Base-by-base conservation (phyloP, 495 filamentous ascomycete genomes). In the Tetracladium setigerum region DNA sequence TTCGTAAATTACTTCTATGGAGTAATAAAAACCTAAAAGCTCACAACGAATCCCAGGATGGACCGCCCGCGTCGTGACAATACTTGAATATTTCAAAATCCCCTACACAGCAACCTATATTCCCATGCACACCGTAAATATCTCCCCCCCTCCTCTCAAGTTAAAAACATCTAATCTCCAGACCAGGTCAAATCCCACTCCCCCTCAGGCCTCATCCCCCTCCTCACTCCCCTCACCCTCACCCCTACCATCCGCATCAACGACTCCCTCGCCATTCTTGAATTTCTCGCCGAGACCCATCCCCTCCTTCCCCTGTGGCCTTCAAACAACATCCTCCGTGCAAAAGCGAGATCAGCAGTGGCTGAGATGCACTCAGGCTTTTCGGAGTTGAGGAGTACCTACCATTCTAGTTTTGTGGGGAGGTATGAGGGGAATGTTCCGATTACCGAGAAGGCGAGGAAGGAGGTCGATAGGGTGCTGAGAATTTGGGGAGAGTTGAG, bases 311-410 rank as follows among this genome's bases (percentile, higher is more conserved):
- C 41, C 30, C 61, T 76, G 3, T 78, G 72, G 66, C 77, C 77
- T 0, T 30, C 54, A 17, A 70, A 70, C 44, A 47, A 46, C 9
- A 38, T 54, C 9, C 64, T 77, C 8, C 60, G 74, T 47, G 73
- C 73, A 1, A 60, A 74, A 12, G 76, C 77, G 6, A 64, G 74
- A 30, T 65, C 63, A 15, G 72, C 72, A 5, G 64, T 62, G 2
- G 70, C 74, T 0, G 66, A 77, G 58, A 81, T 79, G 75, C 74
- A 78, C 52, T 68, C 76, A 1, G 64, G 69, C 18, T 81, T 81
- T 55, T 22, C 27, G 1, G 54, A 60, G 0, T 22, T 79, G 5
- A 66, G 77, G 12, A 59, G 65, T 38, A 63, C 63, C 8, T 74
- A 67, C 54, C 31, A 48, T 19, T 67, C 65, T 44, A 77, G 75